Evolutionary conservation across 768 basidiomycete genomes (phyloP), one percentile per base, ranked within the genome.

Genomic region (Cystobasidiopsis lactophilus): DNA sequence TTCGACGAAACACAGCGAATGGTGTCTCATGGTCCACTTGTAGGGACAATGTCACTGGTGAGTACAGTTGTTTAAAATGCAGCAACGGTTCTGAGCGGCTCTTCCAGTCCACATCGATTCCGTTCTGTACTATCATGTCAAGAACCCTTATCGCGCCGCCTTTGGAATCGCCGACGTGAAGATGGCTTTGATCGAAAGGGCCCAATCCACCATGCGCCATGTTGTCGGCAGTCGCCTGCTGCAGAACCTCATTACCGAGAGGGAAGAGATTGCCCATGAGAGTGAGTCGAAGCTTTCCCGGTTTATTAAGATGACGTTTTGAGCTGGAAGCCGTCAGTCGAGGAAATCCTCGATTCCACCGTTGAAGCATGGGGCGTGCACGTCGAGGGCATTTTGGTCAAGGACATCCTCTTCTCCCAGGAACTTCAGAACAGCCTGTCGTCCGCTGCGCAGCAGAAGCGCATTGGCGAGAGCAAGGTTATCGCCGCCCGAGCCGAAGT

Each of bases 181-280:
- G 50, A 76, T 80, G 59, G 85, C 84, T 0, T 77, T 85, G 57
- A 69, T 78, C 45, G 84, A 85, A 66, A 78, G 84, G 58, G 79
- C 82, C 0, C 83, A 93, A 70, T 95, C 91, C 2, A 98, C 91
- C 16, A 74, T 96, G 21, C 78, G 91, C n/a, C 86, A 95, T 63
- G 88, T 96, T 65, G 86, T 93, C 31, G 91, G 91, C 58, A 84
- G 85, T 2, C 80, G 85, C 23, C 79, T 82, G 0, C 83, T 96
- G n/a, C 91, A 96, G 68, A 79, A 77, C 61, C 82, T 96, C 53
- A 85, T 96, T 56, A 91, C 88, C 2, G 91, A 96, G 69, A 84
- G 91, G 56, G 91, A 96, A 62, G 86, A 82, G 39, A 86, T 93
- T 58, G 89, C 89, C 10, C 80, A 82, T 63, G 89, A 96, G 68